phyloP scores from a whole-genome alignment of 495 filamentous ascomycete species.

The Diplogelasinospora grovesii region DNA sequence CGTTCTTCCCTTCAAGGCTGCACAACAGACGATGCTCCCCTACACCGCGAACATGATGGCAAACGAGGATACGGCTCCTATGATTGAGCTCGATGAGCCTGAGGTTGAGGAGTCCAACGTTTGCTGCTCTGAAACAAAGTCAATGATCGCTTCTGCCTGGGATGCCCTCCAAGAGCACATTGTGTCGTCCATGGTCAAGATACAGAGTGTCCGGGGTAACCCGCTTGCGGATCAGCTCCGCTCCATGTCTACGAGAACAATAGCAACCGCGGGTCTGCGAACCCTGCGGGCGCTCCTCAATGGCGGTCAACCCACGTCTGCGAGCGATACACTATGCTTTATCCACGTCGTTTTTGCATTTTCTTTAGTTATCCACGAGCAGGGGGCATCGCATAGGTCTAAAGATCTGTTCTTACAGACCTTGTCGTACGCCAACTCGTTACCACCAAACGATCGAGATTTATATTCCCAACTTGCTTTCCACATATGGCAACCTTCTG shows the following conservation, averaged over 20 bases:
- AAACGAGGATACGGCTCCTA: constrained; percentile 13
- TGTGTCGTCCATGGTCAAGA: constrained; percentile 30
- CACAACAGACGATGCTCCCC: constrained; percentile 11
- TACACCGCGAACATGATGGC: constrained; percentile 28
- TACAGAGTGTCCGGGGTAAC: constrained; percentile 30
- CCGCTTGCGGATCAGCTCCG: constrained; percentile 29
- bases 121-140: constrained; percentile 29
- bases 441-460: constrained; percentile 21
- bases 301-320: constrained; percentile 22
- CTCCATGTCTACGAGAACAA: constrained; percentile 26
- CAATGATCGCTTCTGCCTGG: constrained; percentile 35
- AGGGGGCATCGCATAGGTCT: constrained; percentile 19
- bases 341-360: constrained; percentile 40
- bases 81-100: constrained; percentile 8
- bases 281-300: constrained; percentile 27
- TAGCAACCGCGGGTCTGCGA: constrained; percentile 32
- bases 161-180: constrained; percentile 37
- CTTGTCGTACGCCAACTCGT: constrained; percentile 25
- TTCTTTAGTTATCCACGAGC: constrained; percentile 34
- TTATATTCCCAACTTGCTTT: constrained; percentile 28
- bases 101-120: constrained; percentile 12
- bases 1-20: constrained; percentile 22
- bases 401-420: constrained; percentile 34
- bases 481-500: constrained; percentile 34
- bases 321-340: constrained; percentile 36